These are phyloP conservation scores for Beauveria australis DNA, from an alignment of 2,329 filamentous ascomycete genomes.

Conservation along the genomic window DNA sequence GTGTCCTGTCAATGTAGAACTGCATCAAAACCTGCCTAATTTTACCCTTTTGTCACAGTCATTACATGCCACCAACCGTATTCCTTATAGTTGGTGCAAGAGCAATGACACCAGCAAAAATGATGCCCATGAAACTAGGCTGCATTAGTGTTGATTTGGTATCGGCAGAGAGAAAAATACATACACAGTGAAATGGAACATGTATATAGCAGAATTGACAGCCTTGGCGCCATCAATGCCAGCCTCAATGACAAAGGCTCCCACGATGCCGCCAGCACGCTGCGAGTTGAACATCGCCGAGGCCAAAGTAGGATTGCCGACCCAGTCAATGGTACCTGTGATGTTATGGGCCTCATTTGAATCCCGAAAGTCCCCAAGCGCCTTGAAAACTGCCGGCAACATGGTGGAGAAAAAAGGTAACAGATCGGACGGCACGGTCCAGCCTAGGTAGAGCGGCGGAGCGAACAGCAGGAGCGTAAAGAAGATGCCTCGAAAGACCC, in stretches of 20 bases:
- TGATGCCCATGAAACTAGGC: constrained; percentile 17
- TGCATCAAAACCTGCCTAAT: not conserved
- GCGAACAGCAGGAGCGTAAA: constrained; percentile 17
- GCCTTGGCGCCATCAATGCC: not conserved
- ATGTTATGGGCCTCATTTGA: no score
- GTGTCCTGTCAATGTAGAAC: not conserved
- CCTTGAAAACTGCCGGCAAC: no score
- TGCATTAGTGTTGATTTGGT: constrained; percentile 7
- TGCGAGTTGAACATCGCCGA: not conserved
- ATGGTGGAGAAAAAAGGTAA: no score
- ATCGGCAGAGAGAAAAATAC: constrained; percentile 13
- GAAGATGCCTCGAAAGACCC: constrained; percentile 19
- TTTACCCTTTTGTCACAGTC: no score
- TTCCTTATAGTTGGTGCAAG: not conserved
- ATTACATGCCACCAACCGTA: no score
- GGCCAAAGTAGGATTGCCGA: no score
- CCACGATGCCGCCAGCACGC: not conserved
- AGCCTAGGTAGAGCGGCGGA: constrained; percentile 14
- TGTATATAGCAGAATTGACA: constrained; percentile 10
- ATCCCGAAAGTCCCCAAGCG: no score
- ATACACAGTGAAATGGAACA: constrained; percentile 20
- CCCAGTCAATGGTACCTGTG: no score
- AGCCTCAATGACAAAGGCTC: constrained; percentile 4
- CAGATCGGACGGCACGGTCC: not conserved
- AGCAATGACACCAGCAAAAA: constrained; percentile 14